Evolutionary conservation across 164 flowering plant species (phyloP), one percentile per base, ranked within the genome.

Genomic region (Umbellularia californica): DNA sequence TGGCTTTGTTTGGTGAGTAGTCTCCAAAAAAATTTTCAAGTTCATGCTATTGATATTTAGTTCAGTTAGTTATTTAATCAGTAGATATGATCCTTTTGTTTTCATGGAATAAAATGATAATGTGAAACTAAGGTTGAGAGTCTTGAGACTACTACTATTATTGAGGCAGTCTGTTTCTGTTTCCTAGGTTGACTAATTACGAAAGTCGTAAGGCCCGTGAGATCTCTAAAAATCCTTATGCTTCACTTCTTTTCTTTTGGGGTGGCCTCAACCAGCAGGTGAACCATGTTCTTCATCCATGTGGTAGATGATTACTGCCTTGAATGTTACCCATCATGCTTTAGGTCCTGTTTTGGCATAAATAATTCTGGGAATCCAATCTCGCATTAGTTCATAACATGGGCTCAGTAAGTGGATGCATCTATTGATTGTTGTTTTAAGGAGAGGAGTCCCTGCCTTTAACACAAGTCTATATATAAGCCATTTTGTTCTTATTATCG

Each of bases 1-100:
- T 83, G 97, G 99, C 58, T 95, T 95, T 86, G 92, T 90, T 75
- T 95, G 99, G 98, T 94, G 68, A 83, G 90, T 83, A 55, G 41
- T 20, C 64, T 60, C 64, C 11, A 23, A 60, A 2, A 9, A 9
- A n/a, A 2, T n/a, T 60, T 5, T 22, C 11, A 17, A 22, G 7
- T 60, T 60, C 64, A 60, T 11, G 23, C n/a, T 60, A 60, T 19
- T 23, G n/a, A 19, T 60, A 23, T 7, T 17, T 60, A 6, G 24
- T 19, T 60, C 64, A 60, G 64, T 23, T 60, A 60, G 64, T 19
- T 60, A 12, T 60, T 60, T 60, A 6, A 7, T 60, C 23, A 19
- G 10, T 23, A 60, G 7, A 23, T 60, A n/a, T 60, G 64, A 60
- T 60, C 64, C 23, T 60, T 60, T 6, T 9, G 23, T 60, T 60